phyloP scores from a whole-genome alignment of 164 flowering plant species.

The grape (Vitis vinifera) region ASM3070453v1 NC_081810.1:6895501-6896000 shows the following conservation, averaged over 20 bases:
- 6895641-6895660: constrained; percentile 95
- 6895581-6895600: constrained; percentile 78
- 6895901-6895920: neutral
- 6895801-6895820: constrained; percentile 84
- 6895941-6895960: neutral
- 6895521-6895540: constrained; percentile 76
- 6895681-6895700: constrained; percentile 77
- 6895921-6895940: constrained; percentile 2
- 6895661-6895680: constrained; percentile 71
- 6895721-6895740: constrained; percentile 90
- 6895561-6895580: constrained; percentile 49
- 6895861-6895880: constrained; percentile 25
- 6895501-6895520: constrained; percentile 71
- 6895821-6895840: constrained; percentile 65
- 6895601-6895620: constrained; percentile 86
- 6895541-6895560: constrained; percentile 48
- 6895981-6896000: no score
- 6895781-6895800: constrained; percentile 69
- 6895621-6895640: constrained; percentile 78
- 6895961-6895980: no score
- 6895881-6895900: constrained; percentile 19
- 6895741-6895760: constrained; percentile 87
- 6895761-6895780: constrained; percentile 64
- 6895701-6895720: constrained; percentile 86
- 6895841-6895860: constrained; percentile 57